phyloP scores from a whole-genome alignment of 2,329 filamentous ascomycete species.

The Thelonectria rubi region DNA sequence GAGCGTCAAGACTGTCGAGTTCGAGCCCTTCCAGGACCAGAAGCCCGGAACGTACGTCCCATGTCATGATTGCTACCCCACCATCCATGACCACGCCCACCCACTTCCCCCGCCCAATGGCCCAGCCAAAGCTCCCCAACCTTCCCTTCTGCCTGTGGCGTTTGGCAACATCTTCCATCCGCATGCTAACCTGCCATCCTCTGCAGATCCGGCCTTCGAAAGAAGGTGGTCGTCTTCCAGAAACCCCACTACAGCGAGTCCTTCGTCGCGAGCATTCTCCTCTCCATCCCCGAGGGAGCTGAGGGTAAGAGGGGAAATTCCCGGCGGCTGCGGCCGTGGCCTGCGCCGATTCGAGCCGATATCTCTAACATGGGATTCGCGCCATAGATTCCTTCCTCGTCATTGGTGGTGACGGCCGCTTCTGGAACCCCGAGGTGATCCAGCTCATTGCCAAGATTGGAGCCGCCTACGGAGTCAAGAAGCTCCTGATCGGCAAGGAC shows the following conservation, averaged over 20 bases:
- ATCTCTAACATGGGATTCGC: slow-evolving; percentile 31
- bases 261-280: slow-evolving; percentile 91
- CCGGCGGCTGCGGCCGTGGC: background rate
- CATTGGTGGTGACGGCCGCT: slow-evolving; percentile 96
- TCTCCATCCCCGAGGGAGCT: slow-evolving; percentile 94
- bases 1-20: slow-evolving; percentile 78
- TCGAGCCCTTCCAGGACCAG: slow-evolving; percentile 92
- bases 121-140: slow-evolving; percentile 12
- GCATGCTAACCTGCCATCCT: slow-evolving; percentile 10
- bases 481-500: slow-evolving; percentile 94
- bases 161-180: background rate
- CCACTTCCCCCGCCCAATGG: slow-evolving; percentile 17
- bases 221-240: slow-evolving; percentile 99
- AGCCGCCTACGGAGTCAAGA: slow-evolving; percentile 97
- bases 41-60: slow-evolving; percentile 96
- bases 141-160: background rate
- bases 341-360: slow-evolving; percentile 11
- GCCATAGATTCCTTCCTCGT: slow-evolving; percentile 78
- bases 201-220: slow-evolving; percentile 87
- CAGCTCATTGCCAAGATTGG: slow-evolving; percentile 98
- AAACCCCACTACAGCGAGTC: slow-evolving; percentile 94
- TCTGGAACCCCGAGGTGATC: slow-evolving; percentile 95
- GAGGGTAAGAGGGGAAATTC: slow-evolving; percentile 62
- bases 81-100: slow-evolving; percentile 26
- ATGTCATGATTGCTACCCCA: slow-evolving; percentile 4